phyloP scores from a whole-genome alignment of 2,329 filamentous ascomycete genomes.

The Microascus cirrosus region DNA sequence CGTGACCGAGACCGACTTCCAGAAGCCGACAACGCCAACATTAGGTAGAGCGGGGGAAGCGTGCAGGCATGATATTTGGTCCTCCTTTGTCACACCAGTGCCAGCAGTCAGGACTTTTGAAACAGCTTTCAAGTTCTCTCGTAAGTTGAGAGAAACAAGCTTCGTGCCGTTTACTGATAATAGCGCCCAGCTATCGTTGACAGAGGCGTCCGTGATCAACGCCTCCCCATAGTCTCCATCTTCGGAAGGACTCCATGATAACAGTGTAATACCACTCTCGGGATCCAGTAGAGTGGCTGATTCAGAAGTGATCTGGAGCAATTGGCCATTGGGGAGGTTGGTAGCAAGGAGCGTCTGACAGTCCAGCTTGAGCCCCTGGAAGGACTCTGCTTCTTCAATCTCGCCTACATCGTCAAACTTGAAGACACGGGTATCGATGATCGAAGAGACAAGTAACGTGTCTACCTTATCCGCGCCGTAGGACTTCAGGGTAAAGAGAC shows the following conservation, averaged over 20 bases:
- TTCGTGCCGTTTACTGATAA: constrained; percentile 67
- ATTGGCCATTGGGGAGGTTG: constrained; percentile 49
- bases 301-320: constrained; percentile 67
- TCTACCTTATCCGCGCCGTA: constrained; percentile 43
- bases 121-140: constrained; percentile 42
- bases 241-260: constrained; percentile 43
- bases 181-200: constrained; percentile 58
- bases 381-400: constrained; percentile 76
- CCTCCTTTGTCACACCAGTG: constrained; percentile 40
- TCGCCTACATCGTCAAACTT: constrained; percentile 61
- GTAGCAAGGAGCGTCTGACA: constrained; percentile 61
- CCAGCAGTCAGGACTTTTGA: constrained; percentile 33
- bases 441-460: constrained; percentile 67
- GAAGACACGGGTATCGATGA: constrained; percentile 77
- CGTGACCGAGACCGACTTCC: constrained; percentile 69
- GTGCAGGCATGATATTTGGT: constrained; percentile 79
- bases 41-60: constrained; percentile 52
- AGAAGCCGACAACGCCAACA: constrained; percentile 76
- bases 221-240: constrained; percentile 20
- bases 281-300: constrained; percentile 51
- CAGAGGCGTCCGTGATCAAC: constrained; percentile 67
- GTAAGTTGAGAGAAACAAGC: constrained; percentile 57
- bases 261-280: constrained; percentile 40
- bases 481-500: constrained; percentile 58
- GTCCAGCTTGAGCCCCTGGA: constrained; percentile 58